These are phyloP conservation scores for Populus davidiana DNA, from an alignment of 345 rosid species.

Conservation along the genomic window DNA sequence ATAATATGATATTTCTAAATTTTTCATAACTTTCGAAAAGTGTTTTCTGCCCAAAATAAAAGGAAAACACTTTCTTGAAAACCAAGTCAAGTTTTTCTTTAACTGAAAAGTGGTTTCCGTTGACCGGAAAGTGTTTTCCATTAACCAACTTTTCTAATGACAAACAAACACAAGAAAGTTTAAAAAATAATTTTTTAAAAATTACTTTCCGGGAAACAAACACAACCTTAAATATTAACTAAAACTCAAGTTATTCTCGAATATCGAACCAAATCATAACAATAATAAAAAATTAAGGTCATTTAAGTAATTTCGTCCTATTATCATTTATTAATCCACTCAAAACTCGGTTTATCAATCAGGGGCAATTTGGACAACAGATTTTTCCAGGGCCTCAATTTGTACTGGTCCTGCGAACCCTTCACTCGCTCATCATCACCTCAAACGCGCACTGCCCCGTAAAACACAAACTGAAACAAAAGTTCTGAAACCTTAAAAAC, in stretches of 20 bases:
- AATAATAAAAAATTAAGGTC: not conserved
- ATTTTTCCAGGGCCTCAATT: slow-evolving; percentile 1
- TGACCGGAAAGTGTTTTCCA: no score
- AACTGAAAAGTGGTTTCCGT: no score
- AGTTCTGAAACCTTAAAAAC: not conserved
- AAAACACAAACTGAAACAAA: not conserved
- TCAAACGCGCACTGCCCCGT: not conserved
- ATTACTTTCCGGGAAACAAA: no score
- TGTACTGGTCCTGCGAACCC: slow-evolving; percentile 2
- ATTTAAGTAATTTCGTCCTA: not conserved
- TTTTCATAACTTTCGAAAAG: no score
- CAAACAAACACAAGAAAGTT: no score
- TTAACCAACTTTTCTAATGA: no score
- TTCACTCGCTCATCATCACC: slow-evolving; percentile 1
- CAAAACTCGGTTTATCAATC: not conserved
- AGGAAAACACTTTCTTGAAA: no score
- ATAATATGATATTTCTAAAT: no score
- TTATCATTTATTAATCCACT: not conserved
- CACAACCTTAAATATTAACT: no score
- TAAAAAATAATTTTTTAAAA: no score
- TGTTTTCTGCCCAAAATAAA: no score
- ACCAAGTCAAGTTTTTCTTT: no score
- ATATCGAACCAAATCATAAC: not conserved
- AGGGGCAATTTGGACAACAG: not conserved
- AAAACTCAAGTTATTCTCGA: not conserved